Percentiles rank a stretch among this genome's conserved stretches.
These are phyloP conservation scores for Jackrogersella multiformis DNA, from an alignment of 495 filamentous ascomycete genomes.

Conservation along the genomic window DNA sequence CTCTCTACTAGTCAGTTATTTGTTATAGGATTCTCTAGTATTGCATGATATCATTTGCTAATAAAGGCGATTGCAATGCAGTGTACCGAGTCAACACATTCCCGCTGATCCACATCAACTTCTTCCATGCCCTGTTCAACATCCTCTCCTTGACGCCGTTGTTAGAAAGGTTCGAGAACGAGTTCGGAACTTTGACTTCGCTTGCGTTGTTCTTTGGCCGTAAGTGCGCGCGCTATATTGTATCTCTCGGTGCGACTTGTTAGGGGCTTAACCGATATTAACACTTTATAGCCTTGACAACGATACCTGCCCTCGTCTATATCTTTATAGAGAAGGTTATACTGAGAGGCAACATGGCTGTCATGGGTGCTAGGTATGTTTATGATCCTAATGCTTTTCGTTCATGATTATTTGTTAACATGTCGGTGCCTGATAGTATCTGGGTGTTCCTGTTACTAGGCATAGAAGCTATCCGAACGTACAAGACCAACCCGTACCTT, in stretches of 20 bases:
- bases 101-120: constrained; percentile 82
- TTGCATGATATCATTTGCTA: constrained; percentile 17
- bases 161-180: constrained; percentile 91
- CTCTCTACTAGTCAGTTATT: constrained; percentile 75
- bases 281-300: constrained; percentile 71
- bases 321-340: constrained; percentile 73
- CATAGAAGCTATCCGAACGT: constrained; percentile 84
- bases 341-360: constrained; percentile 69
- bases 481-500: constrained; percentile 75
- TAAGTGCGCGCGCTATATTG: constrained; percentile 60
- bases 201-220: constrained; percentile 87
- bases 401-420: not conserved
- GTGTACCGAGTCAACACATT: constrained; percentile 95
- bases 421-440: constrained; percentile 61
- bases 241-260: not conserved
- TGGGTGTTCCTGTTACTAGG: constrained; percentile 91
- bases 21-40: not conserved
- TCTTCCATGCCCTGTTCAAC: constrained; percentile 84
- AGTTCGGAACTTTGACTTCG: constrained; percentile 88
- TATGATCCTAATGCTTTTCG: not conserved
- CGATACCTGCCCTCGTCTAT: constrained; percentile 78
- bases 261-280: constrained; percentile 15
- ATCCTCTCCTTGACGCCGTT: constrained; percentile 80
- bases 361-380: constrained; percentile 83
- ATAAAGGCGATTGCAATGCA: constrained; percentile 48